phyloP scores from a whole-genome alignment of 2,329 filamentous ascomycete genomes.

The Fusarium sp. region DNA sequence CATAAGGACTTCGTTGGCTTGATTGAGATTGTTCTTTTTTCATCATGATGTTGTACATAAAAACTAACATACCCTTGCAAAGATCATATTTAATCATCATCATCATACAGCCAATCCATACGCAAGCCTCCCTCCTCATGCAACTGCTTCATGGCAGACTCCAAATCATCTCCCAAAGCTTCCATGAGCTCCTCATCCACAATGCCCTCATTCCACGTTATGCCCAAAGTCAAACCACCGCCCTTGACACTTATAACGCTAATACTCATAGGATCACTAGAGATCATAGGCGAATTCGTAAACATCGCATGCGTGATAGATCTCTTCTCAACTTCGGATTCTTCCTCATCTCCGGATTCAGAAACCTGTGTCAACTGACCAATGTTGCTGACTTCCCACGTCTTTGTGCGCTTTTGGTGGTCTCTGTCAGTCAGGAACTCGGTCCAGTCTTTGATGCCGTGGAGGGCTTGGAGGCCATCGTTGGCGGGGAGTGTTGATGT shows the following conservation, averaged over 20 bases:
- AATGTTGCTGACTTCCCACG: constrained; percentile 66
- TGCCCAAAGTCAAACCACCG: constrained; percentile 54
- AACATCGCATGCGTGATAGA: constrained; percentile 59
- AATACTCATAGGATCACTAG: constrained; percentile 57
- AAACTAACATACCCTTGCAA: not conserved
- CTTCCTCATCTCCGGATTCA: not conserved
- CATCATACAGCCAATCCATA: not conserved
- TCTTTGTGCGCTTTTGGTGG: constrained; percentile 54
- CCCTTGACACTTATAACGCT: constrained; percentile 60
- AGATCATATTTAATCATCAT: not conserved
- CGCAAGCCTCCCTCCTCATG: constrained; percentile 39
- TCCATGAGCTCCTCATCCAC: constrained; percentile 54
- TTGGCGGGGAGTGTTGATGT: constrained; percentile 53
- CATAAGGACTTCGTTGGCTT: not conserved
- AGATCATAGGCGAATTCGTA: constrained; percentile 59
- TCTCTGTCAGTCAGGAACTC: constrained; percentile 55
- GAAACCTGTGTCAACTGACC: constrained; percentile 46
- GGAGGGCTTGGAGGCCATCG: constrained; percentile 57
- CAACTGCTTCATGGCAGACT: constrained; percentile 19
- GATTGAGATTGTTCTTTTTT: not conserved
- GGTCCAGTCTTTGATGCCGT: constrained; percentile 57
- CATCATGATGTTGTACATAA: not conserved
- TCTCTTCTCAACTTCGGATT: constrained; percentile 42
- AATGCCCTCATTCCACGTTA: constrained; percentile 62
- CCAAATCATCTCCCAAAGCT: constrained; percentile 53